Evolutionary conservation across 1,139 yeast species (phyloP).

Genomic region (Geotrichum fermentans): DNA sequence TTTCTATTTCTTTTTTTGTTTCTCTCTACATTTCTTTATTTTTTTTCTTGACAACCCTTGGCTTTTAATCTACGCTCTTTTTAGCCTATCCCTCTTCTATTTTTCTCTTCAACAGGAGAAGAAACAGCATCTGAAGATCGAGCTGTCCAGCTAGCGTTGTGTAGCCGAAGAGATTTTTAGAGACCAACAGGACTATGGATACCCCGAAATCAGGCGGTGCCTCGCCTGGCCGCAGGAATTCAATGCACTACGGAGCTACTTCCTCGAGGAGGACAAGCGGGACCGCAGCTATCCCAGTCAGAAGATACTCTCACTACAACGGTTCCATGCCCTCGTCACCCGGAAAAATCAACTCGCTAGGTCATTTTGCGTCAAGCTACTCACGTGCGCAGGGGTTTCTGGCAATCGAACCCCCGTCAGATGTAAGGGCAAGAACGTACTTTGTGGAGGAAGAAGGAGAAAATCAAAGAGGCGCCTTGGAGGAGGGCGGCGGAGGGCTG

Average conservation of each 20-base stretch:
- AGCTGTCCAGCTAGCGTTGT: too few relatives aligned
- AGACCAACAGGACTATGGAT: too few relatives aligned
- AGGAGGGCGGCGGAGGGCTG: not conserved
- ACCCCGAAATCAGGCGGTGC: too few relatives aligned
- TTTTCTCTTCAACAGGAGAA: too few relatives aligned
- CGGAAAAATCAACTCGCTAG: constrained; percentile 51
- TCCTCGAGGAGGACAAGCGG: not conserved
- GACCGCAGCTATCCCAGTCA: not conserved
- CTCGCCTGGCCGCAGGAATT: not conserved
- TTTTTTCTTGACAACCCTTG: too few relatives aligned
- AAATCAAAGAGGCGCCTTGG: too few relatives aligned
- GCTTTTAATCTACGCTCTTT: too few relatives aligned
- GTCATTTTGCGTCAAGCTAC: constrained; percentile 73
- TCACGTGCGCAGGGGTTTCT: constrained; percentile 70
- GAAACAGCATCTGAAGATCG: too few relatives aligned
- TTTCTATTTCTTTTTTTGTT: not conserved
- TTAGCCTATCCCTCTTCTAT: too few relatives aligned
- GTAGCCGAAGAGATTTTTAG: too few relatives aligned
- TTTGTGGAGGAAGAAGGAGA: constrained; percentile 36
- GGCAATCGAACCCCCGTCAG: constrained; percentile 46
- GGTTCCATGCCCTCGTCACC: not conserved
- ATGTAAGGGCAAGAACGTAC: constrained; percentile 44
- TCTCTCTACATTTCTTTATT: not conserved
- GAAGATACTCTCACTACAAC: not conserved
- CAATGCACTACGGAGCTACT: not conserved